These are phyloP conservation scores for Dipodascus geniculatus DNA, from an alignment of 805 yeast species.

Conservation along the genomic window DNA sequence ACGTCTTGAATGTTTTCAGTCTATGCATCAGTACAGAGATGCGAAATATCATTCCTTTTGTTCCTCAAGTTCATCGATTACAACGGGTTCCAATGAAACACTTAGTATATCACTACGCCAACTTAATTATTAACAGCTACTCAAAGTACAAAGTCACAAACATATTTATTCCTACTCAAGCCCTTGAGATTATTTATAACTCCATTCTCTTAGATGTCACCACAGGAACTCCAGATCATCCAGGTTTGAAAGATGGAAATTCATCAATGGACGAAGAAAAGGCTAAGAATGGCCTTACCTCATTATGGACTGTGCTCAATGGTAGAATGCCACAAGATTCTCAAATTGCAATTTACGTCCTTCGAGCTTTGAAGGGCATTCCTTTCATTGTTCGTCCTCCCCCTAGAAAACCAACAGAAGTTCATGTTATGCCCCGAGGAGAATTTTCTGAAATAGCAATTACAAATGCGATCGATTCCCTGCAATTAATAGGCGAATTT, in stretches of 20 bases:
- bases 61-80: slow-evolving; percentile 3
- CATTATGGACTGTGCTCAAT: background rate
- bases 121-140: background rate
- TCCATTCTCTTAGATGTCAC: slow-evolving; percentile 4
- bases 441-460: slow-evolving; percentile 11
- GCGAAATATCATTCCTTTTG: slow-evolving; percentile 1
- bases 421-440: slow-evolving; percentile 4
- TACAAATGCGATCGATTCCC: slow-evolving; percentile 23
- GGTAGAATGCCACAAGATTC: slow-evolving; percentile 1
- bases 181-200: background rate
- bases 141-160: slow-evolving; percentile 1
- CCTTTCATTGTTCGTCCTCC: slow-evolving; percentile 9
- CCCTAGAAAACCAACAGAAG: slow-evolving; percentile 5
- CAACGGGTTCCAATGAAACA: slow-evolving; percentile 2
- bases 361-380: slow-evolving; percentile 9
- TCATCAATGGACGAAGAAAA: slow-evolving; percentile 3
- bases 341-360: slow-evolving; percentile 5
- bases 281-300: background rate
- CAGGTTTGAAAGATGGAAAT: background rate
- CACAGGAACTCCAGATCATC: slow-evolving; percentile 5
- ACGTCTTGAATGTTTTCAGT: background rate
- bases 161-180: background rate
- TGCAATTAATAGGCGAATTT: slow-evolving; percentile 32
- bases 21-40: background rate
- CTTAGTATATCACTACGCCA: background rate